Evolutionary conservation across 345 rosid species (phyloP).

Genomic region (Brassica carinata): DNA sequence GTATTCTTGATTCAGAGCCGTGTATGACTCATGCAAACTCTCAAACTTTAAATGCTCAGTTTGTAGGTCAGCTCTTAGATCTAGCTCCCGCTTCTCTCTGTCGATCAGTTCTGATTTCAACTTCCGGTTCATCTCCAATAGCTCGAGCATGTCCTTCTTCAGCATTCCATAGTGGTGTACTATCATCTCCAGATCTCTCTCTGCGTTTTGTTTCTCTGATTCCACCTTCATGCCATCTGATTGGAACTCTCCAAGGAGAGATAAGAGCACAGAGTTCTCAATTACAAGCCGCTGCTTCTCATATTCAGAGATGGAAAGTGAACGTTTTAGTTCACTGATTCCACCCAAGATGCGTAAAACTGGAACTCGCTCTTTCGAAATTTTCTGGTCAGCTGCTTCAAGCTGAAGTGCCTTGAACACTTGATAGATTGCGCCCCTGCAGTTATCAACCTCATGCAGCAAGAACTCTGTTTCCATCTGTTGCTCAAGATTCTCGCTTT

Average conservation of each 20-base stretch:
- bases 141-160: constrained; percentile 57
- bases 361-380: constrained; percentile 50
- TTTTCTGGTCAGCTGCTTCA: constrained; percentile 44
- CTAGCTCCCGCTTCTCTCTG: constrained; percentile 47
- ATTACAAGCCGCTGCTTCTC: constrained; percentile 67
- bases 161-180: constrained; percentile 43
- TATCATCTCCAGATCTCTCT: constrained; percentile 49
- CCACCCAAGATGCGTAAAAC: constrained; percentile 57
- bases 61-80: constrained; percentile 48
- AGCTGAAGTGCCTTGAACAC: constrained; percentile 70
- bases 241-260: constrained; percentile 56
- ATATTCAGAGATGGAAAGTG: constrained; percentile 49
- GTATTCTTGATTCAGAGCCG: constrained; percentile 55
- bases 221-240: constrained; percentile 57
- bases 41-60: constrained; percentile 46
- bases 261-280: constrained; percentile 74
- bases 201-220: constrained; percentile 51
- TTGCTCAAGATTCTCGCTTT: constrained; percentile 81
- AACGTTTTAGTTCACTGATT: constrained; percentile 61
- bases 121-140: constrained; percentile 59
- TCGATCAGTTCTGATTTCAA: constrained; percentile 54
- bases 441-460: constrained; percentile 62
- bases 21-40: constrained; percentile 54
- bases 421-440: constrained; percentile 63
- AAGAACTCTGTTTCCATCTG: constrained; percentile 69